phyloP scores from a whole-genome alignment of 148 eudicot genomes.

The Cornus controversa region DNA sequence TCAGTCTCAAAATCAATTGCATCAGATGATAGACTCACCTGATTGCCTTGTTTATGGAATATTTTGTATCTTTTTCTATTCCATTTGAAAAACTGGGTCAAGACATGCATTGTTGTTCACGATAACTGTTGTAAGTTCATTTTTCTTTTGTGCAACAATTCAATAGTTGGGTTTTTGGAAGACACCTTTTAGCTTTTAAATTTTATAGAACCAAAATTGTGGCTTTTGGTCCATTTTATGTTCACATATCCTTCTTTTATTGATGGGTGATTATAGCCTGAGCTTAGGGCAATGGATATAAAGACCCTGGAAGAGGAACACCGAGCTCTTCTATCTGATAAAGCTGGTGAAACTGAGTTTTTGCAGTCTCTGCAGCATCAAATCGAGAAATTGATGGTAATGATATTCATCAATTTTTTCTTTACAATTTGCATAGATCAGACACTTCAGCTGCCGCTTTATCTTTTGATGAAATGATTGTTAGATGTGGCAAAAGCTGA shows the following conservation, averaged over 20 bases:
- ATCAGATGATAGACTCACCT: not conserved
- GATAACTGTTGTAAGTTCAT: not conserved
- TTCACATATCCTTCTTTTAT: not conserved
- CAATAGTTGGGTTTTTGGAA: not conserved
- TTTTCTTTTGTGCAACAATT: not conserved
- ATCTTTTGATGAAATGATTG: not conserved
- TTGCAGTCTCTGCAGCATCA: conserved; percentile 61
- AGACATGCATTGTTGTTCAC: not conserved
- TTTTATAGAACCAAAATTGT: not conserved
- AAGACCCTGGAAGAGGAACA: conserved; percentile 63
- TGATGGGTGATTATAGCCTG: conserved; percentile 45
- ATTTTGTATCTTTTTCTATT: not conserved
- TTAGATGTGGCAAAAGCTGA: conserved; percentile 3
- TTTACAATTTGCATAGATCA: not conserved
- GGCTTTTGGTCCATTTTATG: not conserved
- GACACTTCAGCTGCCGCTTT: not conserved
- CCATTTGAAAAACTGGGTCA: no score
- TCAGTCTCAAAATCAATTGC: not conserved
- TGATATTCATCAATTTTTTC: not conserved
- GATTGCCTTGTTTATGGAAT: not conserved
- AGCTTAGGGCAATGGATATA: conserved; percentile 47
- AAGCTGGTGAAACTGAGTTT: conserved; percentile 63
- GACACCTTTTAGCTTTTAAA: not conserved
- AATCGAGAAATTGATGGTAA: conserved; percentile 60
- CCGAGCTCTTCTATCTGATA: conserved; percentile 66